These are phyloP conservation scores for Pholiota adiposa DNA, from an alignment of 1,284 basidiomycete genomes.

Conservation along the genomic window DNA sequence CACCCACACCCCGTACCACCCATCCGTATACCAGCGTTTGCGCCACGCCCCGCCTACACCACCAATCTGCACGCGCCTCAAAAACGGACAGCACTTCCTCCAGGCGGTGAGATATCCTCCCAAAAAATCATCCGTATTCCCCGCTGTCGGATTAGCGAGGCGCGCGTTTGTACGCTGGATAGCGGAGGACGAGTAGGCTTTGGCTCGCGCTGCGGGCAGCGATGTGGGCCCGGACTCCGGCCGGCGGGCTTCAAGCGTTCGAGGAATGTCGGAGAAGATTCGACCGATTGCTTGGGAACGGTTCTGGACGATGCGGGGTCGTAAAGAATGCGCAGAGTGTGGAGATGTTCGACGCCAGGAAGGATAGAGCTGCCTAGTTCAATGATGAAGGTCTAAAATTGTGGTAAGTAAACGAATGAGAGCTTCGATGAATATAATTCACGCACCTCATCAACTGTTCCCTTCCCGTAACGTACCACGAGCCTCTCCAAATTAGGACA, in stretches of 20 bases:
- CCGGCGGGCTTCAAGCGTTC: too few species aligned
- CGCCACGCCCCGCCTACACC: not conserved
- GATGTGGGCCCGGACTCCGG: too few species aligned
- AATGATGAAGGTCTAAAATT: conserved; percentile 10
- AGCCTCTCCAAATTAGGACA: conserved; percentile 18
- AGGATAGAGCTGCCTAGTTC: conserved; percentile 25
- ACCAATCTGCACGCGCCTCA: not conserved
- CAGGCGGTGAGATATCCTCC: not conserved
- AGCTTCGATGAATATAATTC: not conserved
- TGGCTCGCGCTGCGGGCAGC: too few species aligned
- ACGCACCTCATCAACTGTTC: conserved; percentile 19
- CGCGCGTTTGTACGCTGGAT: too few species aligned
- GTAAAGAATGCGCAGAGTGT: conserved; percentile 16
- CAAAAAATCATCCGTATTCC: not conserved
- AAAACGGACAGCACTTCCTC: not conserved
- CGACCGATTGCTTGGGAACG: not conserved
- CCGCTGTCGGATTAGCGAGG: not conserved
- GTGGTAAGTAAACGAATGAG: not conserved
- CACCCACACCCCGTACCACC: not conserved
- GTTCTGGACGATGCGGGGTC: not conserved
- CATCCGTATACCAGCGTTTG: not conserved
- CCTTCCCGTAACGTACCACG: conserved; percentile 20
- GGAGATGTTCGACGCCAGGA: conserved; percentile 14
- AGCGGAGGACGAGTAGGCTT: too few species aligned
- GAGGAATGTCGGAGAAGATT: too few species aligned